phyloP scores from a whole-genome alignment of 23 red algal genomes.

The Chondrus crispus region DNA sequence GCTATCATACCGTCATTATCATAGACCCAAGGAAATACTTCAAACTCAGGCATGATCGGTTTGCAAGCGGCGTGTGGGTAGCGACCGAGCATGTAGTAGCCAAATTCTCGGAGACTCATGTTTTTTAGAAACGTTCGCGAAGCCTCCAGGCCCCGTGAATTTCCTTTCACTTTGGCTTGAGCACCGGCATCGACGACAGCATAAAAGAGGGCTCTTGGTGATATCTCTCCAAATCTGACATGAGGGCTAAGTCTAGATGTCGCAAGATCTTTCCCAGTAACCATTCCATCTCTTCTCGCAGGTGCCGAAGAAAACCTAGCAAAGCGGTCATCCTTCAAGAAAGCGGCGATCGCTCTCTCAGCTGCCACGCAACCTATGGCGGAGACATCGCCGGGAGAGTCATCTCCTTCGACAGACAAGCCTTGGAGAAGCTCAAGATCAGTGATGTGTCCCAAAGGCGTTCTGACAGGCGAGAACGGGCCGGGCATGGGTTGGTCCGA shows the following conservation, averaged over 20 bases:
- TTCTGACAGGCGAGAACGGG: no score
- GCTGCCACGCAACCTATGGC: conserved; percentile 41
- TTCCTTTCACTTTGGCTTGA: neutral
- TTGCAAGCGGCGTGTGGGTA: conserved; percentile 69
- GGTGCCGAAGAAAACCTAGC: conserved; percentile 9
- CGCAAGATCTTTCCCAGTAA: conserved; percentile 40
- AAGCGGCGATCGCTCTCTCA: neutral
- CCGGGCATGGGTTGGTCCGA: no score
- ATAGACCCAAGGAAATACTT: conserved; percentile 74
- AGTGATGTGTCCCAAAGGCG: neutral
- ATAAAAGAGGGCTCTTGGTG: conserved; percentile 58
- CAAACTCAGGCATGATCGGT: conserved; percentile 81
- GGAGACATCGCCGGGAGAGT: conserved; percentile 20
- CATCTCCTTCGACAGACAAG: neutral
- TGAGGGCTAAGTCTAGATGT: conserved; percentile 75
- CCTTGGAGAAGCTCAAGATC: conserved; percentile 41
- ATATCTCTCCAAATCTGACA: conserved; percentile 74
- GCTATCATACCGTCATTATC: conserved; percentile 36
- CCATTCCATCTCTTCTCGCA: conserved; percentile 54
- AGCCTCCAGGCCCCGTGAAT: neutral
- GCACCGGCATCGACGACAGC: conserved; percentile 43
- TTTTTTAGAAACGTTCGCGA: conserved; percentile 89
- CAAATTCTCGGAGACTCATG: conserved; percentile 90
- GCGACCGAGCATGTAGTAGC: conserved; percentile 79
- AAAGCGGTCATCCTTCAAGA: conserved; percentile 52